Evolutionary conservation across 768 basidiomycete genomes (phyloP).

Genomic region (Hypsizygus marmoreus): DNA sequence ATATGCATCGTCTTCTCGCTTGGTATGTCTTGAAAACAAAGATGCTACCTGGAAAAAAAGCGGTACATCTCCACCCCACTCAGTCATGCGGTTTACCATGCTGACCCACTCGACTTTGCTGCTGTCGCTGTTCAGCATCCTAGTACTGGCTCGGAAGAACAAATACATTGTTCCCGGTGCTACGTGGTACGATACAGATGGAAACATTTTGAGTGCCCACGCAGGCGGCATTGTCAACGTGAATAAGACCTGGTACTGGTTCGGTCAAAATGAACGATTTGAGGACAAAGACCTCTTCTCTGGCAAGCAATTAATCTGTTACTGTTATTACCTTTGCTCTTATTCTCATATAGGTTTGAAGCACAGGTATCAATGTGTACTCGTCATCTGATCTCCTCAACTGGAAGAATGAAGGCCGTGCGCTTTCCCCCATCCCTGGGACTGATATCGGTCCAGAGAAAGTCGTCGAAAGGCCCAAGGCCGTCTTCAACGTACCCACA

Average conservation of each 20-base stretch:
- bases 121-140: background rate
- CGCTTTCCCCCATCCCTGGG: constrained; percentile 24
- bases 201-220: constrained; percentile 25
- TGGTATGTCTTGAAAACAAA: too few relatives aligned
- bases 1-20: too few relatives aligned
- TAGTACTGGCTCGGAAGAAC: constrained; percentile 17
- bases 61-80: too few relatives aligned
- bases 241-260: constrained; percentile 30
- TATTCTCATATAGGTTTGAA: too few relatives aligned
- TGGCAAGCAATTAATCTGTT: constrained; percentile 5
- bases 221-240: constrained; percentile 26
- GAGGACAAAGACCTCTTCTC: constrained; percentile 25
- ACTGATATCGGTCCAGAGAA: constrained; percentile 26
- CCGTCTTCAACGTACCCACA: constrained; percentile 22
- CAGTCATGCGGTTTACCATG: too few relatives aligned
- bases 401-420: constrained; percentile 29
- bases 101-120: background rate
- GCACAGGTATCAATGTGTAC: constrained; percentile 25
- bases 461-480: constrained; percentile 28
- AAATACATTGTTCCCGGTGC: constrained; percentile 29
- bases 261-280: constrained; percentile 26
- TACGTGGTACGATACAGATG: constrained; percentile 29
- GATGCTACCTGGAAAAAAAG: too few relatives aligned
- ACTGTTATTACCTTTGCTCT: background rate
- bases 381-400: constrained; percentile 28